phyloP scores from a whole-genome alignment of 805 yeast species.

The Brettanomyces custersianus region DNA sequence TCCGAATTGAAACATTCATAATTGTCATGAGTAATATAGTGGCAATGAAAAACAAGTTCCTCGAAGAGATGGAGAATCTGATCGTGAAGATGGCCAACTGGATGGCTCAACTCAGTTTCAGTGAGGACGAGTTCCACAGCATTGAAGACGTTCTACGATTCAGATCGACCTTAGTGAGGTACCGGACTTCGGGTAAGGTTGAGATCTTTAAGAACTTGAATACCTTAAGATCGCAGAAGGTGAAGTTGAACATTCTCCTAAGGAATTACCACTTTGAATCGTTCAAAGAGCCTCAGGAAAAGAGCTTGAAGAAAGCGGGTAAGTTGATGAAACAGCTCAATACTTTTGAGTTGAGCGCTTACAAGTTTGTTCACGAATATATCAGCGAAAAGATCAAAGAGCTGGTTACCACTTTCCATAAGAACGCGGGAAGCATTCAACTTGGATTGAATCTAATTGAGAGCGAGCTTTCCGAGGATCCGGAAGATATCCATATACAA shows the following conservation, averaged over 20 bases:
- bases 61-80: slow-evolving; percentile 10
- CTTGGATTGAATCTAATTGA: slow-evolving; percentile 12
- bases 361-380: neutral
- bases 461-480: slow-evolving; percentile 11
- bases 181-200: slow-evolving; percentile 2
- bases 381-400: slow-evolving; percentile 4
- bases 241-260: slow-evolving; percentile 5
- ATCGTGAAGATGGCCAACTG: slow-evolving; percentile 7
- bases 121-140: slow-evolving; percentile 1
- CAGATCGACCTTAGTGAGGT: slow-evolving; percentile 1
- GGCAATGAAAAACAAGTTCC: slow-evolving; percentile 11
- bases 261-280: slow-evolving; percentile 4
- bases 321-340: slow-evolving; percentile 1
- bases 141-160: slow-evolving; percentile 2
- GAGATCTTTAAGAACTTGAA: slow-evolving; percentile 4
- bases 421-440: slow-evolving; percentile 21
- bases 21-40: slow-evolving; percentile 14
- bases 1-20: slow-evolving; percentile 21
- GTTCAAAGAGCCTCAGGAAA: slow-evolving; percentile 6
- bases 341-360: neutral
- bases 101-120: slow-evolving; percentile 8
- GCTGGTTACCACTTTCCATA: slow-evolving; percentile 23
- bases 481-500: slow-evolving; percentile 30
- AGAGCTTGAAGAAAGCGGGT: slow-evolving; percentile 1
- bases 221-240: slow-evolving; percentile 1